Conservation (phyloP, 768 basidiomycete species). For the Rubroboletus pulcherrimus region DNA sequence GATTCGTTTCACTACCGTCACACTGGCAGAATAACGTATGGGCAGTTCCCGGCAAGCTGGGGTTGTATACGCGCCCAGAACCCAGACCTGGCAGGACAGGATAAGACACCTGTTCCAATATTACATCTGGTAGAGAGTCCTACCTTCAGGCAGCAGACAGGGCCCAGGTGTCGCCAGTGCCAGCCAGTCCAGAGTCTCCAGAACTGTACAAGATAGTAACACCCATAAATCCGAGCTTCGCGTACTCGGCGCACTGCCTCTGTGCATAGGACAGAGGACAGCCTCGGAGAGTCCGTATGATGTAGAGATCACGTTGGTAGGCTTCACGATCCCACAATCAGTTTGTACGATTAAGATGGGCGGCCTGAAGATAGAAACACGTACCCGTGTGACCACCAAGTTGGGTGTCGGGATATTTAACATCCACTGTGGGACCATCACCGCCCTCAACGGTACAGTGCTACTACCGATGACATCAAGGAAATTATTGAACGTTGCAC, state of each 20-base stretch:
- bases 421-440: not conserved
- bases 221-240: not conserved
- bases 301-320: not conserved
- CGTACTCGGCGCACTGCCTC: not conserved
- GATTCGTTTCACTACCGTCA: conserved; percentile 39
- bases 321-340: not conserved
- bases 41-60: conserved; percentile 45
- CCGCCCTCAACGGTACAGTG: not conserved
- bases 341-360: not conserved
- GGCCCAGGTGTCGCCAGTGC: not conserved
- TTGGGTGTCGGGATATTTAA: not conserved
- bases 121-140: not conserved
- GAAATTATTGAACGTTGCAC: not conserved
- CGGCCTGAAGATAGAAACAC: not conserved
- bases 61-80: conserved; percentile 39
- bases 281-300: not conserved
- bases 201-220: not conserved
- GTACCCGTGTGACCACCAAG: not conserved
- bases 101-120: not conserved
- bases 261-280: no score
- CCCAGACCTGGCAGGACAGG: not conserved
- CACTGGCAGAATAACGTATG: conserved; percentile 45
- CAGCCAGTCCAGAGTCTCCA: not conserved
- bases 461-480: not conserved
- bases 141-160: not conserved